Evolutionary conservation across 352 stramenopile genomes (phyloP).

Genomic region (Globisporangium mamillatum): DNA sequence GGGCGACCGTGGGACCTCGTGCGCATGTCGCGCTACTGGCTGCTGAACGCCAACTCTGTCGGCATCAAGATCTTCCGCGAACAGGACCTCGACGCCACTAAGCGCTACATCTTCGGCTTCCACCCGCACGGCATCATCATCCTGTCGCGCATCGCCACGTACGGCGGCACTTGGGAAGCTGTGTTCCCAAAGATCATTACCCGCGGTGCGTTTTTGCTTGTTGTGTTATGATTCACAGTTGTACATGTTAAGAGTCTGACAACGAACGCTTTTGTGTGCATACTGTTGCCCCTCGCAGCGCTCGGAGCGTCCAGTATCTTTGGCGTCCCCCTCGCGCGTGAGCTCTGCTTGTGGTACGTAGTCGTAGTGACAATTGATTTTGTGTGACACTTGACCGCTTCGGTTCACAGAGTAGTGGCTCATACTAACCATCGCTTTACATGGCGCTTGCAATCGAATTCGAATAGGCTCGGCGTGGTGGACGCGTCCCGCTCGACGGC

Average conservation of each 20-base stretch:
- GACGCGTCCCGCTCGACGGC: constrained; percentile 70
- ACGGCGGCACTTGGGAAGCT: constrained; percentile 41
- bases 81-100: constrained; percentile 26
- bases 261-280: background rate
- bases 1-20: constrained; percentile 37
- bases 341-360: constrained; percentile 22
- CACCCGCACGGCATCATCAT: constrained; percentile 57
- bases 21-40: constrained; percentile 32
- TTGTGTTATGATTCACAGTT: background rate
- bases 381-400: background rate
- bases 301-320: constrained; percentile 21
- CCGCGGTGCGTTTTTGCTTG: constrained; percentile 12
- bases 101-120: constrained; percentile 45
- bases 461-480: constrained; percentile 52
- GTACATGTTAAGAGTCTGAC: background rate
- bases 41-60: constrained; percentile 34
- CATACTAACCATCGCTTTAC: background rate
- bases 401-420: background rate
- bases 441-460: background rate
- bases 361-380: background rate
- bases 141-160: constrained; percentile 41
- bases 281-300: background rate
- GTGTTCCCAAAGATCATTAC: constrained; percentile 32
- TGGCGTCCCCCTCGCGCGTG: constrained; percentile 20
- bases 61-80: constrained; percentile 37